These are phyloP conservation scores for Sistotremastrum suecicum DNA, from an alignment of 768 basidiomycete genomes.

Conservation along the genomic window DNA sequence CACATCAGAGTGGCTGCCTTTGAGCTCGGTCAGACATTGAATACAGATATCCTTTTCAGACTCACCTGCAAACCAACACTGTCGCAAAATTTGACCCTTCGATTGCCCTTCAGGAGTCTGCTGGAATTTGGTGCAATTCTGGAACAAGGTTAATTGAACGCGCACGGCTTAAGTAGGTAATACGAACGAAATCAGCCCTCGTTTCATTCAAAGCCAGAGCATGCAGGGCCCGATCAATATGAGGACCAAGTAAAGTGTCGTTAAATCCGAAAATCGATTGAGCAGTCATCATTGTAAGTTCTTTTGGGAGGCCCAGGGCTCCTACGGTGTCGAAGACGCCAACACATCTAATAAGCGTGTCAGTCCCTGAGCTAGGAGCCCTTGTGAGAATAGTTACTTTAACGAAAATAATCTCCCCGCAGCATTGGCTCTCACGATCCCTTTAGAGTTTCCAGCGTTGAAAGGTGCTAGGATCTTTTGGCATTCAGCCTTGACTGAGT, in stretches of 20 bases:
- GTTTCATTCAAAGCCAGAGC: slow-evolving; percentile 57
- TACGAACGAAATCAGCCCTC: slow-evolving; percentile 46
- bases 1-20: slow-evolving; percentile 12
- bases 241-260: slow-evolving; percentile 42
- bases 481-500: background rate
- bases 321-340: slow-evolving; percentile 76
- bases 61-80: slow-evolving; percentile 66
- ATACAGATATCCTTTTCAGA: background rate
- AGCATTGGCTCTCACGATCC: slow-evolving; percentile 35
- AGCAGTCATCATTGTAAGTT: slow-evolving; percentile 31
- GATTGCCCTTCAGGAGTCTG: slow-evolving; percentile 36
- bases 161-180: background rate
- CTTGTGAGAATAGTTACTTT: slow-evolving; percentile 29
- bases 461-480: slow-evolving; percentile 33
- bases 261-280: slow-evolving; percentile 45
- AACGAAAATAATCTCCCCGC: slow-evolving; percentile 38
- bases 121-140: slow-evolving; percentile 52
- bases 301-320: slow-evolving; percentile 54
- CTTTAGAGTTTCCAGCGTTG: slow-evolving; percentile 35
- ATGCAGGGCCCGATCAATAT: slow-evolving; percentile 53
- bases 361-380: background rate
- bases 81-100: slow-evolving; percentile 32
- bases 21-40: slow-evolving; percentile 20
- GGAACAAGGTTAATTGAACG: background rate
- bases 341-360: slow-evolving; percentile 31